A percentile compares a stretch with the other conserved stretches of the same genome.
phyloP scores from a whole-genome alignment of 2,329 filamentous ascomycete species.

The Westerdykella sp. region DNA sequence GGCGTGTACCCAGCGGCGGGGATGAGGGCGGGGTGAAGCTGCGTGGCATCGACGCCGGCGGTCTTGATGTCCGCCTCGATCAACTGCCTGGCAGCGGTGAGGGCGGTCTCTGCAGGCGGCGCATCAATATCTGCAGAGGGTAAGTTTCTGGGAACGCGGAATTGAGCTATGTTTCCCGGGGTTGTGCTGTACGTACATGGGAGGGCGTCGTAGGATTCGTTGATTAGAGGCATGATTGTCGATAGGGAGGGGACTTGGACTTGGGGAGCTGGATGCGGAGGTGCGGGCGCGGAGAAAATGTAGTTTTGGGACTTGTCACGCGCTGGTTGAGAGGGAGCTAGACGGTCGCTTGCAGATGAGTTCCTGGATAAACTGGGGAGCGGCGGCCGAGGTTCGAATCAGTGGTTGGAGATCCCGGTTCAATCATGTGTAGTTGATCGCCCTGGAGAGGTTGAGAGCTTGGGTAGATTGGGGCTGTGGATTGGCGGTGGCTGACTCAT shows the following conservation, averaged over 20 bases:
- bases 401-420: too few species aligned
- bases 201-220: slow-evolving; percentile 69
- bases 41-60: slow-evolving; percentile 40
- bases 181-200: slow-evolving; percentile 56
- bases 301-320: too few species aligned
- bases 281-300: not conserved
- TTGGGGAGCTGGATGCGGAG: not conserved
- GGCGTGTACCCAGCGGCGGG: slow-evolving; percentile 42
- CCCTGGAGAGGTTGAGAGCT: too few species aligned
- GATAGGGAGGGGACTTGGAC: too few species aligned
- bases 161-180: slow-evolving; percentile 7
- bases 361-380: too few species aligned
- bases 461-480: too few species aligned
- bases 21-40: slow-evolving; percentile 56
- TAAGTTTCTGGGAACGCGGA: slow-evolving; percentile 10
- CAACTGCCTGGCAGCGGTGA: slow-evolving; percentile 61
- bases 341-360: too few species aligned
- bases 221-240: slow-evolving; percentile 57
- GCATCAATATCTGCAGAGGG: slow-evolving; percentile 67
- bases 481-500: too few species aligned
- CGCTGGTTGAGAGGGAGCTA: too few species aligned
- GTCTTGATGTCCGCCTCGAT: slow-evolving; percentile 55
- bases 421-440: too few species aligned
- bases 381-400: too few species aligned
- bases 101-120: slow-evolving; percentile 57